phyloP scores from a whole-genome alignment of 495 filamentous ascomycete species.

The Talaromyces ruber region DNA sequence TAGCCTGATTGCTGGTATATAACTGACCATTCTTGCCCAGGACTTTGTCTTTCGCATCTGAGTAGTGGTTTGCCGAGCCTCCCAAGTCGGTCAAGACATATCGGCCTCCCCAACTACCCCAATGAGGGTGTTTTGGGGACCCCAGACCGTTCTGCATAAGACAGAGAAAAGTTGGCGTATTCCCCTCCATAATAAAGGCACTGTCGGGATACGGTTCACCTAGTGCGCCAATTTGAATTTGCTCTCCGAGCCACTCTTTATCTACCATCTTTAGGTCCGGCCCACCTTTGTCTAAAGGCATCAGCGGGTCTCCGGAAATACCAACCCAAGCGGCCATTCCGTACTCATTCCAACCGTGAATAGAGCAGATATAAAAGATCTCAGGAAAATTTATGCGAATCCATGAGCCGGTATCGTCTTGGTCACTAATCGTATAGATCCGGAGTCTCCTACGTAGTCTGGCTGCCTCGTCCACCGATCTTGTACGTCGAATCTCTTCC shows the following conservation, averaged over 20 bases:
- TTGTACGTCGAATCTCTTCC: slow-evolving; percentile 19
- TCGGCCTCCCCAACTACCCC: slow-evolving; percentile 40
- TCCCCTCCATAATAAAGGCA: slow-evolving; percentile 36
- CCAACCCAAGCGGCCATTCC: slow-evolving; percentile 39
- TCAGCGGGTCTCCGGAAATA: slow-evolving; percentile 36
- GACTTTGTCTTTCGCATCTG: slow-evolving; percentile 31
- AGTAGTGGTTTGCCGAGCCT: slow-evolving; percentile 20
- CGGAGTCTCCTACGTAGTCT: slow-evolving; percentile 27
- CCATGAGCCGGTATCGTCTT: slow-evolving; percentile 42
- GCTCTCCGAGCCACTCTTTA: slow-evolving; percentile 34
- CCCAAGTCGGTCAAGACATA: slow-evolving; percentile 22
- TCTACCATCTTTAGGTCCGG: slow-evolving; percentile 29
- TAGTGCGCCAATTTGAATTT: slow-evolving; percentile 36
- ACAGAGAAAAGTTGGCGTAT: slow-evolving; percentile 39
- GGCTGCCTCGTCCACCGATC: slow-evolving; percentile 17
- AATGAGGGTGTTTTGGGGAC: slow-evolving; percentile 31
- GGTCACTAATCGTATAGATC: slow-evolving; percentile 41
- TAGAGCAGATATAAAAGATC: slow-evolving; percentile 36
- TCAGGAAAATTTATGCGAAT: slow-evolving; percentile 35
- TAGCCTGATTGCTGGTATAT: slow-evolving; percentile 34
- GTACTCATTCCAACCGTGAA: slow-evolving; percentile 41
- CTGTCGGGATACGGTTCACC: slow-evolving; percentile 33
- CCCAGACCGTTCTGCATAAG: slow-evolving; percentile 40
- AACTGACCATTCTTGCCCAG: slow-evolving; percentile 25
- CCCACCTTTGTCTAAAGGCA: slow-evolving; percentile 34